Percentiles rank a stretch among this genome's conserved stretches.
Evolutionary conservation across 2,329 filamentous ascomycete species (phyloP).

Genomic region (Trichoderma koningii): DNA sequence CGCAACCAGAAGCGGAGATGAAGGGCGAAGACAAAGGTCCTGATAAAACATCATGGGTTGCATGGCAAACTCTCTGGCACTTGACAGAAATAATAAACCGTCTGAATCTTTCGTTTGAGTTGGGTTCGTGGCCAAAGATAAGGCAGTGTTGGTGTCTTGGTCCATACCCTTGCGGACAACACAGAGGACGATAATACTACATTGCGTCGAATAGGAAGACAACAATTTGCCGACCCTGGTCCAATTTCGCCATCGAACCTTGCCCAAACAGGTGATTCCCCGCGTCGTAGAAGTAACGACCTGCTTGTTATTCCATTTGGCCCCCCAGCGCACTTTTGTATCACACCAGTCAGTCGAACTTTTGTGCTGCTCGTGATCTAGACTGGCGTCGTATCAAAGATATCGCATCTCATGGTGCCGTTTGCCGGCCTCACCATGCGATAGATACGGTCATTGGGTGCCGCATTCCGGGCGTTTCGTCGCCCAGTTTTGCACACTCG

Average conservation of each 20-base stretch:
- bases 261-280: slow-evolving; percentile 8
- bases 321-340: not conserved
- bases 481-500: not conserved
- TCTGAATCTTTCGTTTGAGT: too few species aligned
- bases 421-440: not conserved
- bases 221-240: not conserved
- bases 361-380: slow-evolving; percentile 11
- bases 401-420: not conserved
- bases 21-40: too few species aligned
- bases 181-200: not conserved
- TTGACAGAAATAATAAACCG: too few species aligned
- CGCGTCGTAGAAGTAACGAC: not conserved
- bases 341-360: not conserved
- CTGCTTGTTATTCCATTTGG: slow-evolving; percentile 2
- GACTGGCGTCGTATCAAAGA: not conserved
- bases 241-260: slow-evolving; percentile 1
- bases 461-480: not conserved
- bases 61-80: too few species aligned
- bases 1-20: too few species aligned
- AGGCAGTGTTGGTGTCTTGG: not conserved
- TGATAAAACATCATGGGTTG: too few species aligned
- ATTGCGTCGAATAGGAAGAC: not conserved
- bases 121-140: too few species aligned
- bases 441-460: not conserved
- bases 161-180: not conserved